Evolutionary conservation across 768 basidiomycete species (phyloP), one percentile per base, ranked within the genome.

Genomic region (Heimioporus sp.): DNA sequence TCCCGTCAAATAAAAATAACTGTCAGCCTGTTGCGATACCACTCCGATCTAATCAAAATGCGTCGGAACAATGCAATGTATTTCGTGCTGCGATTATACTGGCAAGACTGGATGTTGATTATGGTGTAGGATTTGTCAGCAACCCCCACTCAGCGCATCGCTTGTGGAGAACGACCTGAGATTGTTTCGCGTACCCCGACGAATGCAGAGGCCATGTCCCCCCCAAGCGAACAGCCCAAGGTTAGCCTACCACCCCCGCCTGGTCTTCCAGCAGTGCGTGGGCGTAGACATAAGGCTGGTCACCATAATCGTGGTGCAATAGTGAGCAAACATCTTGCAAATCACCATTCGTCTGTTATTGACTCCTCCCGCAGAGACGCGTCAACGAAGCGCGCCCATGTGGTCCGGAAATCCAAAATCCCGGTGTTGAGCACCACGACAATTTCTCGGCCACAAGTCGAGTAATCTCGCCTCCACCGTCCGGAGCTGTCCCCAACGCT

Each of bases 181-280:
- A 43, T 45, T 39, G 5, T 32, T 17, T 52, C 54, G 2, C 20
- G 34, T 30, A 30, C 49, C 3, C 43, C 55, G 4, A 43, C 43
- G 4, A 30, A 39, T 19, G 17, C 39, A 15, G 32, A 15, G 2
- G 2, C 12, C 10, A 7, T 15, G 17, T 16, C 10, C 5, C 44
- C 28, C 4, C n/a, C 51, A 9, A 19, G 43, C 5, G 28, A 21
- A 17, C 43, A 46, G 12, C 24, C 9, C 13, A 37, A n/a, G 13
- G 49, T 34, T 11, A 55, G 15, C 32, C 21, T 58, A 19, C 49
- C 59, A n/a, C 15, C 44, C 16, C 53, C 64, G 0, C 52, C 64
- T 1, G 55, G 55, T 31, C 21, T 58, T 11, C 2, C 55, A 8
- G 52, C 15, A 20, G 56, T 44, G 9, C 19, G 2, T 39, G 17